Percentiles rank a stretch among this genome's conserved stretches.
phyloP scores from a whole-genome alignment of 768 basidiomycete species.

The Cubamyces lactineus region DNA sequence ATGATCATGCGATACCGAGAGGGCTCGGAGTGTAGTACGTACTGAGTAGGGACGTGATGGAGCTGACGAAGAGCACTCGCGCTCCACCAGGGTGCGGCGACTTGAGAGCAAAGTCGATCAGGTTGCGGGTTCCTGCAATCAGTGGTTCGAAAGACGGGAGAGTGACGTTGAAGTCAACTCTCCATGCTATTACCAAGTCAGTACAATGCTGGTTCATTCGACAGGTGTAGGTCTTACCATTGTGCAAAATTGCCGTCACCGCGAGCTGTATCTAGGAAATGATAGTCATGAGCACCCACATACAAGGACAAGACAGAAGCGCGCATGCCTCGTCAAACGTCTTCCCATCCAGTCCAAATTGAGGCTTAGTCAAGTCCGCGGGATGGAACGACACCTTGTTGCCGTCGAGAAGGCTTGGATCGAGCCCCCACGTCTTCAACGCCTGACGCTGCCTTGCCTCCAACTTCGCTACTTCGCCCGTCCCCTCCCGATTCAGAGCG shows the following conservation, averaged over 20 bases:
- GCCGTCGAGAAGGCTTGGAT: constrained; percentile 4
- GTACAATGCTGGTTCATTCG: too few species aligned
- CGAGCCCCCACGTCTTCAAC: constrained; percentile 24
- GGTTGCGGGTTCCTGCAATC: constrained; percentile 31
- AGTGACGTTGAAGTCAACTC: constrained; percentile 46
- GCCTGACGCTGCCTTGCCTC: constrained; percentile 19
- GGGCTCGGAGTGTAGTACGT: background rate
- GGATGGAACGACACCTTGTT: constrained; percentile 19
- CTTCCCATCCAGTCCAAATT: constrained; percentile 17
- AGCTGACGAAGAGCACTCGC: constrained; percentile 32
- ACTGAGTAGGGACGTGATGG: constrained; percentile 15
- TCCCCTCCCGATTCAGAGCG: constrained; percentile 30
- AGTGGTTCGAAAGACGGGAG: constrained; percentile 43
- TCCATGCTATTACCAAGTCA: constrained; percentile 36
- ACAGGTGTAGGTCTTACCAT: constrained; percentile 28
- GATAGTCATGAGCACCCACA: background rate
- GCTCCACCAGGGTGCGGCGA: constrained; percentile 2
- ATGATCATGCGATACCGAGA: background rate
- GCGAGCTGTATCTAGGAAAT: background rate
- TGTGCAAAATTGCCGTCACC: constrained; percentile 44
- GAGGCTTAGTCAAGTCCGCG: constrained; percentile 15
- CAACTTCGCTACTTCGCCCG: background rate
- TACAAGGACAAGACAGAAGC: background rate
- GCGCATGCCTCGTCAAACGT: constrained; percentile 22
- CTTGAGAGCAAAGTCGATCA: constrained; percentile 18